Base-by-base conservation (phyloP, 2,329 filamentous ascomycete genomes). In the Penicillium sp. region DNA sequence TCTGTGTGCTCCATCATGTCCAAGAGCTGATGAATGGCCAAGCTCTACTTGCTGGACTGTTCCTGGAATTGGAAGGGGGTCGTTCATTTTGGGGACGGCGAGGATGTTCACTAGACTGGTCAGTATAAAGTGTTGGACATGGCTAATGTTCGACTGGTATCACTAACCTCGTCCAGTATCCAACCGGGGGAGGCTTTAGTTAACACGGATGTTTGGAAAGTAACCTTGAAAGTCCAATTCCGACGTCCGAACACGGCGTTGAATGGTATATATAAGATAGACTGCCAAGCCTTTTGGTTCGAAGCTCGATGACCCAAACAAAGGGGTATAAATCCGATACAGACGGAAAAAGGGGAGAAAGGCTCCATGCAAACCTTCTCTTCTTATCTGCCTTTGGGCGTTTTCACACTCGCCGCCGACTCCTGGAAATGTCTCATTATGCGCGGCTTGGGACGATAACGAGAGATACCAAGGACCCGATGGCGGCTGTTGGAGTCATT, bases 31-130 rank as follows among this genome's bases (percentile, higher is more conserved):
- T 8, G 21, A 50, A 22, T 47, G 36, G 24, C 54, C 44, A 10
- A 54, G 38, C 10, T 56, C 54, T 18, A 56, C 50, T 24, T 49
- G 46, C 29, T 56, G 54, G 34, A 56, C 54, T 2, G 54, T 56
- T 47, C 53, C 53, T 9, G 53, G 53, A 29, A 55, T 43, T 16
- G 53, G 52, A 22, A 54, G 45, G 38, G n/a, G 34, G 27, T 41
- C 51, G 27, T 49, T 4, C 45, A 46, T 54, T 11, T 38, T 43
- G 31, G 42, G 13, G n/a, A 4, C 10, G 32, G 14, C 13, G 24
- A 22, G 45, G 34, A 7, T 22, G 18, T 10, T 27, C 8, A 9
- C 13, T 10, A 22, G 14, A 3, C 13, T 14, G 4, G 11, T 43
- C 10, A 43, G 18, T 27, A 27, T n/a, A n/a, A n/a, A 13, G 3